Percentiles rank a stretch among this genome's conserved stretches.
Evolutionary conservation across 805 yeast genomes (phyloP).

Genomic region (Candida germanica): DNA sequence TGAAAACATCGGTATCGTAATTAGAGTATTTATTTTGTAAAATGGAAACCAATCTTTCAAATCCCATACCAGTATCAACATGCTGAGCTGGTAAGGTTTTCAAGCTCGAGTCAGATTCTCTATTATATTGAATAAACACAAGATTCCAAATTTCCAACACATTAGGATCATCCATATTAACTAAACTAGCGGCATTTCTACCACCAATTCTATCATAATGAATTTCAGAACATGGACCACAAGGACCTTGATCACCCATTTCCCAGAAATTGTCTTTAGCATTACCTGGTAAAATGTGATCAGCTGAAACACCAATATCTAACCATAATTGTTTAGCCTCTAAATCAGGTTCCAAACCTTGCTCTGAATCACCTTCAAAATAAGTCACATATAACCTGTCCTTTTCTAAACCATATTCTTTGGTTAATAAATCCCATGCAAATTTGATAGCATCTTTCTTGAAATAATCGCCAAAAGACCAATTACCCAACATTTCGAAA

Average conservation of each 20-base stretch:
- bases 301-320: constrained; percentile 83
- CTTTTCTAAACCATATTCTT: constrained; percentile 73
- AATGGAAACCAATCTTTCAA: constrained; percentile 93
- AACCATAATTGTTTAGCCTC: constrained; percentile 90
- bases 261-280: constrained; percentile 97
- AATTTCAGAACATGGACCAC: constrained; percentile 98
- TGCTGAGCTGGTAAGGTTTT: constrained; percentile 89
- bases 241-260: constrained; percentile 99
- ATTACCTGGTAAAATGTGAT: constrained; percentile 89
- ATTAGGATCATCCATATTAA: constrained; percentile 96
- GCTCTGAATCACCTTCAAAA: constrained; percentile 85
- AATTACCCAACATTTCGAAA: constrained; percentile 98
- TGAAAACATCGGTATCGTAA: constrained; percentile 96
- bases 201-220: constrained; percentile 99
- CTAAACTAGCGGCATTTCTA: constrained; percentile 87
- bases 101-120: constrained; percentile 83
- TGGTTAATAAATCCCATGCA: constrained; percentile 90
- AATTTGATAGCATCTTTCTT: constrained; percentile 86
- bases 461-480: constrained; percentile 99
- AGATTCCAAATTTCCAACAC: constrained; percentile 97
- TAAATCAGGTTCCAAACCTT: constrained; percentile 86
- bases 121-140: constrained; percentile 94
- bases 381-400: constrained; percentile 91
- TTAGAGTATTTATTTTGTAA: constrained; percentile 89
- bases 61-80: constrained; percentile 98